A percentile compares a stretch with the other conserved stretches of the same genome.
phyloP scores from a whole-genome alignment of 306 rosid genomes.

The Trichosanthes truncata region DNA sequence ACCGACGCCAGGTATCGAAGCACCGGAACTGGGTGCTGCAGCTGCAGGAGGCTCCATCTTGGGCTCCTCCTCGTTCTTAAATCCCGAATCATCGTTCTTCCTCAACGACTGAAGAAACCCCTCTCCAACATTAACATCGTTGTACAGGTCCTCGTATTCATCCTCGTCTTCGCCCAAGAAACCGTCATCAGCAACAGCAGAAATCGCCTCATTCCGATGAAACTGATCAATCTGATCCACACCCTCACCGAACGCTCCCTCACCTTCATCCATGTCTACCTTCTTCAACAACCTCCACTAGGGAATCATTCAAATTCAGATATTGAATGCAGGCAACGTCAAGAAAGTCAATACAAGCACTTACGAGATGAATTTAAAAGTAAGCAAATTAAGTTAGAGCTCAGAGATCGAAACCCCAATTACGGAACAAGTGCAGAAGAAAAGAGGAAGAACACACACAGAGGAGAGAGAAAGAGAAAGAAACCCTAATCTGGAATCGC shows the following conservation, averaged over 20 bases:
- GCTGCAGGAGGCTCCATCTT: constrained; percentile 30
- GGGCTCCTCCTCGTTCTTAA: constrained; percentile 41
- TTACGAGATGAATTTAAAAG: not conserved
- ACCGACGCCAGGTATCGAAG: constrained; percentile 42
- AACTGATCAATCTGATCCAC: constrained; percentile 77
- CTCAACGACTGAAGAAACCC: constrained; percentile 81
- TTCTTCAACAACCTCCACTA: not conserved
- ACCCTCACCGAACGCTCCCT: constrained; percentile 52
- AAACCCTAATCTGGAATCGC: constrained; percentile 15
- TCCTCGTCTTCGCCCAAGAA: constrained; percentile 82
- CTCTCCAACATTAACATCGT: constrained; percentile 92
- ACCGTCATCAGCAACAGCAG: constrained; percentile 90
- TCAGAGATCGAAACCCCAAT: constrained; percentile 10
- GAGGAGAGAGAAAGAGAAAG: not conserved
- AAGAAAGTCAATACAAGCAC: not conserved
- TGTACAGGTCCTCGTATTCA: constrained; percentile 90
- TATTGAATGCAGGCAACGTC: not conserved
- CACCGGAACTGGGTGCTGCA: constrained; percentile 15
- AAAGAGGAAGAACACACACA: not conserved
- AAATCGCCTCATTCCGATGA: constrained; percentile 96
- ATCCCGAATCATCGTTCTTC: constrained; percentile 56
- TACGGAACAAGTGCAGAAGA: not conserved
- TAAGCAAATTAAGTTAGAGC: not conserved
- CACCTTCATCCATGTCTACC: constrained; percentile 55
- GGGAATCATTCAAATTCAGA: not conserved